Percentiles rank a stretch among this genome's conserved stretches.
phyloP scores from a whole-genome alignment of 192 early-diverging fungal genomes.

The Dissophora globulifera region DNA sequence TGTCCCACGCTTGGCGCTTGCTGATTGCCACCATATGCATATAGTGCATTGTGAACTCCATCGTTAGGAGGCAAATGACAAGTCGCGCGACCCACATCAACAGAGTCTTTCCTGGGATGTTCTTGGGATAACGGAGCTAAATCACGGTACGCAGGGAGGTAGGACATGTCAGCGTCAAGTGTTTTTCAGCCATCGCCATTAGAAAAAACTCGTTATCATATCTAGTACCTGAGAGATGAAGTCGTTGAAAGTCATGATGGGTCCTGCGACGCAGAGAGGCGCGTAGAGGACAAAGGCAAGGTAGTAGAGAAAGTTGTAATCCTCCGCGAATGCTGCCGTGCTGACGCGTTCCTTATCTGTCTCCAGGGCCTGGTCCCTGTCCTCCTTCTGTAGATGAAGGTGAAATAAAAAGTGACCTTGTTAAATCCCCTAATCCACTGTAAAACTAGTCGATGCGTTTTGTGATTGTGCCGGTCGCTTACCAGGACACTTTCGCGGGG shows the following conservation, averaged over 20 bases:
- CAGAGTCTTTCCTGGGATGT: conserved; percentile 38
- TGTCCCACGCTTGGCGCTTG: conserved; percentile 86
- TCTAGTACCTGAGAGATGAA: conserved; percentile 80
- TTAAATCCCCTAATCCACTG: no score
- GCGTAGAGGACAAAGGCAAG: conserved; percentile 86
- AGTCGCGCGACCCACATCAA: conserved; percentile 78
- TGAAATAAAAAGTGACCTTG: no score
- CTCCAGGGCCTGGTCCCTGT: conserved; percentile 30
- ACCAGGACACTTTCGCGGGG: conserved; percentile 19
- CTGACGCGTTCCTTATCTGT: conserved; percentile 72
- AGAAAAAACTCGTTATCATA: background rate
- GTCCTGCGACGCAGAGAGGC: conserved; percentile 93
- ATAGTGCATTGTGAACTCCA: conserved; percentile 91
- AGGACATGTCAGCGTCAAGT: background rate
- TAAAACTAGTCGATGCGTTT: no score
- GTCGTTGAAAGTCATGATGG: conserved; percentile 95
- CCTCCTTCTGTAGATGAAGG: conserved; percentile 63
- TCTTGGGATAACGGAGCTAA: conserved; percentile 67
- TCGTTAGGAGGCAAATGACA: conserved; percentile 67
- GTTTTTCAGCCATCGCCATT: no score
- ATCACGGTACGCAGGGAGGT: background rate
- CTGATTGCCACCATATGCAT: conserved; percentile 93
- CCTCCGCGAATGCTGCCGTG: conserved; percentile 60
- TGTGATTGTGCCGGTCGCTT: background rate
- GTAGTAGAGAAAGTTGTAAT: conserved; percentile 86